Percentiles rank a stretch among this genome's conserved stretches.
phyloP scores from a whole-genome alignment of 2,329 filamentous ascomycete genomes.

The Venturia aucupariae region DNA sequence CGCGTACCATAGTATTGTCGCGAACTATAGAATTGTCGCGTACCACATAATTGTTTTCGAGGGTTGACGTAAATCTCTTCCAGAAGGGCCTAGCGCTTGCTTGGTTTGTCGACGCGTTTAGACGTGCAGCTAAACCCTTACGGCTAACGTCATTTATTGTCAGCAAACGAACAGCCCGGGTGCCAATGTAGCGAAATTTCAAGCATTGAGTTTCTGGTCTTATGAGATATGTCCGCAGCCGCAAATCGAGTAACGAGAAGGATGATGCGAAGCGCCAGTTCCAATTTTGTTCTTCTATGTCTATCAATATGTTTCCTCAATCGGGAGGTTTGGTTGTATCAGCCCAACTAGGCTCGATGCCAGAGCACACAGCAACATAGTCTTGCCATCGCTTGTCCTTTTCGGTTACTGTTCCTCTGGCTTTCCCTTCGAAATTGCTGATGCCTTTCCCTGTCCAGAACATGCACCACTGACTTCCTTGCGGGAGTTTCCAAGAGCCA shows the following conservation, averaged over 20 bases:
- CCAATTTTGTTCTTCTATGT: not conserved
- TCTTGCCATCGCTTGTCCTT: conserved; percentile 35
- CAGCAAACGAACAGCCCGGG: not conserved
- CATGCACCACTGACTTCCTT: conserved; percentile 85
- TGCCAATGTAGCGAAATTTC: not conserved
- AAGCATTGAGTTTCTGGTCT: not conserved
- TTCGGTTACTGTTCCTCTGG: conserved; percentile 42
- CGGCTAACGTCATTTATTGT: not conserved
- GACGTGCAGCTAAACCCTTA: not conserved
- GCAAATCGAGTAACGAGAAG: not conserved
- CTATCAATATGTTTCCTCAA: not conserved
- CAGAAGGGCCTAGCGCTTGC: not conserved
- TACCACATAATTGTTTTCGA: too few relatives aligned
- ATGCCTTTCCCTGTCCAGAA: conserved; percentile 80
- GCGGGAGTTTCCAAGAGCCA: conserved; percentile 69
- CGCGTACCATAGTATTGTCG: too few relatives aligned
- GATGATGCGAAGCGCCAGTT: not conserved
- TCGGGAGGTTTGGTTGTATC: conserved; percentile 22
- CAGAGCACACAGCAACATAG: conserved; percentile 39
- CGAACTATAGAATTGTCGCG: too few relatives aligned
- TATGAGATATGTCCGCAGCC: not conserved
- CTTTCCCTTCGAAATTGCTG: conserved; percentile 30
- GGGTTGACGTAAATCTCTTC: not conserved
- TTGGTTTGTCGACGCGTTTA: not conserved
- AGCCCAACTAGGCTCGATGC: conserved; percentile 40